Base-by-base conservation (phyloP, 805 yeast species). In the Metschnikowia corniflorae region DNA sequence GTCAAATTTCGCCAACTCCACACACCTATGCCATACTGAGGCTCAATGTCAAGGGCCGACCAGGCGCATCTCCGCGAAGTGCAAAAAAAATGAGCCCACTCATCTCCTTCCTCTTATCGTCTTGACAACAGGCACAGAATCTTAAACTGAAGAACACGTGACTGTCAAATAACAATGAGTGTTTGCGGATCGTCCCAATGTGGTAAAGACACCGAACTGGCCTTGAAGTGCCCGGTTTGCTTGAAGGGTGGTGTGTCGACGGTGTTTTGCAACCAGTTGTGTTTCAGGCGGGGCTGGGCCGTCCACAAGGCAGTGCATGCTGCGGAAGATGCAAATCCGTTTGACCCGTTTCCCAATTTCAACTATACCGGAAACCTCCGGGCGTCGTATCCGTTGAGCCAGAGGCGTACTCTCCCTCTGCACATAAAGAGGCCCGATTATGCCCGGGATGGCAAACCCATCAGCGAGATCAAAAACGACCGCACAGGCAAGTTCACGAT, bases 221-320 rank as follows among this genome's bases (percentile, higher is more conserved):
- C 71, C 27, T 68, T 93, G 47, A 88, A 88, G 57, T 93, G 98
- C 60, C 98, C 98, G 0, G 70, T 89, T 12, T 93, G 98, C 61
- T 63, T 93, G 44, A 89, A 93, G 55, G 72, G 71, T 42, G 86
- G 79, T 12, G 50, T 76, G 33, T 67, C 71, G 26, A 67, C 76
- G 32, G 72, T 72, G 14, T 93, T 91, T 62, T 93, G 98, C 65
- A 74, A 80, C 54, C 95, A 89, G 47, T 63, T 64, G 1, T 91
- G 98, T 61, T 91, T 86, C 67, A 78, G 83, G 55, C 65, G 82
- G 30, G 67, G 77, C 29, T 85, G 87, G 78, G 62, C 73, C 12
- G 58, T 70, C 12, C 98, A 91, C 58, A 89, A 88, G 65, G 73
- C 78, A 19, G 66, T 80, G 36, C 97, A 89, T 58, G 70, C 70